A percentile compares a stretch with the other conserved stretches of the same genome.
Conservation (phyloP, 305 asterid genomes). For the Fraxinus floribunda region DNA sequence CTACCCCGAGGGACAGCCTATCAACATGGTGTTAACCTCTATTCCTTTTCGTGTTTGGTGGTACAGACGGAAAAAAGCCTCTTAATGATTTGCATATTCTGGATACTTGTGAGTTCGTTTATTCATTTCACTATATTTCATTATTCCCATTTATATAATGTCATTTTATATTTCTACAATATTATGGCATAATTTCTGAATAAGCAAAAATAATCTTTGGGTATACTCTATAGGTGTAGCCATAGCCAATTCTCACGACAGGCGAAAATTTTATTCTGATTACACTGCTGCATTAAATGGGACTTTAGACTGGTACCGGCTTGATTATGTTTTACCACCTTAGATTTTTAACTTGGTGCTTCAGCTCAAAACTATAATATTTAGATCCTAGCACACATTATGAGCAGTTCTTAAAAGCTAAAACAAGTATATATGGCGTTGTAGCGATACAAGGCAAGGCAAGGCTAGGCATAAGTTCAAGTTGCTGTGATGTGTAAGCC, state of each 20-base stretch:
- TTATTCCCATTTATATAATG: not conserved
- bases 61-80: conserved; percentile 86
- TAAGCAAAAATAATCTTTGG: not conserved
- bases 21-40: too few relatives aligned
- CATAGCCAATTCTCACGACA: not conserved
- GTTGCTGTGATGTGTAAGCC: not conserved
- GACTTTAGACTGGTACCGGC: conserved; percentile 6
- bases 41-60: conserved; percentile 91
- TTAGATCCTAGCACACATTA: not conserved
- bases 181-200: conserved; percentile 8
- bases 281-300: not conserved
- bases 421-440: not conserved
- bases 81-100: conserved; percentile 78
- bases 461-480: not conserved
- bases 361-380: not conserved
- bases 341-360: not conserved
- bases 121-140: conserved; percentile 4
- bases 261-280: conserved; percentile 1
- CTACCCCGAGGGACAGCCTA: conserved; percentile 93
- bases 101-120: conserved; percentile 67
- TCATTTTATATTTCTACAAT: not conserved
- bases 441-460: not conserved
- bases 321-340: conserved; percentile 1
- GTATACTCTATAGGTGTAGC: not conserved
- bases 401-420: not conserved